A percentile compares a stretch with the other conserved stretches of the same genome.
These are phyloP conservation scores for Patellaria atrata DNA, from an alignment of 495 filamentous ascomycete species.

Conservation along the genomic window DNA sequence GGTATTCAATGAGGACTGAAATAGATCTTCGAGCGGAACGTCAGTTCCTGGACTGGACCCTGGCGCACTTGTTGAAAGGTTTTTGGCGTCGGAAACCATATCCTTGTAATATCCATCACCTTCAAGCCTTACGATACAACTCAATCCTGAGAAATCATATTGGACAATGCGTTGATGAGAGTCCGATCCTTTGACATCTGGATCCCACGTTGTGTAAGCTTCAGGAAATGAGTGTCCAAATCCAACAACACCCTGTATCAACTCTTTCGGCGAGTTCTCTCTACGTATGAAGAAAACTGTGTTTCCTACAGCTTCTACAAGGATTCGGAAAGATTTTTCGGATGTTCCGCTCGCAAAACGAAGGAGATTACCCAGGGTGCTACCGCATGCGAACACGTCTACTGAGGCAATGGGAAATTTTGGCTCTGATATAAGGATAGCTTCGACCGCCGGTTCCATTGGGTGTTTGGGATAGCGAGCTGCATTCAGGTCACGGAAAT, in stretches of 20 bases:
- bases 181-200: slow-evolving; percentile 33
- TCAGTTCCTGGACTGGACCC: no score
- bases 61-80: no score
- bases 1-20: no score
- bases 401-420: slow-evolving; percentile 28
- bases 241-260: slow-evolving; percentile 38
- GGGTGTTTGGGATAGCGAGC: slow-evolving; percentile 42
- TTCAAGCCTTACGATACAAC: slow-evolving; percentile 44
- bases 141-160: slow-evolving; percentile 43
- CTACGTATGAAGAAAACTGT: slow-evolving; percentile 49
- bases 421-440: slow-evolving; percentile 27
- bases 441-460: slow-evolving; percentile 41
- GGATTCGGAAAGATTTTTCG: slow-evolving; percentile 42
- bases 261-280: slow-evolving; percentile 39
- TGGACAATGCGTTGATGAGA: slow-evolving; percentile 49
- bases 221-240: slow-evolving; percentile 54
- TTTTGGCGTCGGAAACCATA: neutral
- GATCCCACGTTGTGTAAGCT: slow-evolving; percentile 45
- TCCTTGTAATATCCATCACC: slow-evolving; percentile 42
- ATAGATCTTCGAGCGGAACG: no score
- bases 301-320: slow-evolving; percentile 42
- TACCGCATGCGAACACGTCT: slow-evolving; percentile 49
- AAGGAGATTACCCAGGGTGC: slow-evolving; percentile 43
- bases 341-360: slow-evolving; percentile 36
- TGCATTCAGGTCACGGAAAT: slow-evolving; percentile 49